phyloP scores from a whole-genome alignment of 345 rosid species.

The Schrenkiella parvula region DNA sequence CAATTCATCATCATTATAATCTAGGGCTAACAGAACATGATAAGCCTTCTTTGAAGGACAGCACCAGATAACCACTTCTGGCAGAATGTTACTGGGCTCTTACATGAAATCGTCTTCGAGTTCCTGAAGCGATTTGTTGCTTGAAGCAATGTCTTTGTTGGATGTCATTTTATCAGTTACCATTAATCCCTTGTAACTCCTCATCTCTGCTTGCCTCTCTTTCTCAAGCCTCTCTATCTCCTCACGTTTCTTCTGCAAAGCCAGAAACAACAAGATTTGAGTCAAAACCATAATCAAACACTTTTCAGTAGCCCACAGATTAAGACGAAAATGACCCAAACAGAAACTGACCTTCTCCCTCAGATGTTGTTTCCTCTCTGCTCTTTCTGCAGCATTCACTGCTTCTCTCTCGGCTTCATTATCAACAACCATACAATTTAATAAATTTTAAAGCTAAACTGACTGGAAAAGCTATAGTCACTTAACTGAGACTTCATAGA shows the following conservation, averaged over 20 bases:
- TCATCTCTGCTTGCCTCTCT: conserved; percentile 83
- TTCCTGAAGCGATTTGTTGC: conserved; percentile 85
- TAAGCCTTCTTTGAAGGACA: conserved; percentile 28
- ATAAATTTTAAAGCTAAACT: neutral
- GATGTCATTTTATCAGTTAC: conserved; percentile 94
- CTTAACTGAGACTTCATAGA: neutral
- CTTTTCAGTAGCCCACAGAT: neutral
- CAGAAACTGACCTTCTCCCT: conserved; percentile 71
- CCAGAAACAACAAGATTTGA: neutral
- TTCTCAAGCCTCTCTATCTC: conserved; percentile 88
- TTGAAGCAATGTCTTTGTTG: conserved; percentile 82
- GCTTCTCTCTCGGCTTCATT: conserved; percentile 90
- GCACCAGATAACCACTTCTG: conserved; percentile 10
- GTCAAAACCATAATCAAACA: neutral
- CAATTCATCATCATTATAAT: conserved; percentile 21
- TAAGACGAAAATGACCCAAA: neutral
- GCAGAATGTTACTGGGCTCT: conserved; percentile 17
- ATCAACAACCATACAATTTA: neutral
- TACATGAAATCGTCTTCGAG: conserved; percentile 97
- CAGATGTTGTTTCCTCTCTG: conserved; percentile 74
- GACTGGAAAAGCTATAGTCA: neutral
- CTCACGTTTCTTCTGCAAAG: conserved; percentile 79
- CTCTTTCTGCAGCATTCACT: conserved; percentile 86
- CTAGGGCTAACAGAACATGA: conserved; percentile 8
- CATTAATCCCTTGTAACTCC: conserved; percentile 98